phyloP scores from a whole-genome alignment of 305 asterid genomes.

The Fraxinus xanthoxyloides region DNA sequence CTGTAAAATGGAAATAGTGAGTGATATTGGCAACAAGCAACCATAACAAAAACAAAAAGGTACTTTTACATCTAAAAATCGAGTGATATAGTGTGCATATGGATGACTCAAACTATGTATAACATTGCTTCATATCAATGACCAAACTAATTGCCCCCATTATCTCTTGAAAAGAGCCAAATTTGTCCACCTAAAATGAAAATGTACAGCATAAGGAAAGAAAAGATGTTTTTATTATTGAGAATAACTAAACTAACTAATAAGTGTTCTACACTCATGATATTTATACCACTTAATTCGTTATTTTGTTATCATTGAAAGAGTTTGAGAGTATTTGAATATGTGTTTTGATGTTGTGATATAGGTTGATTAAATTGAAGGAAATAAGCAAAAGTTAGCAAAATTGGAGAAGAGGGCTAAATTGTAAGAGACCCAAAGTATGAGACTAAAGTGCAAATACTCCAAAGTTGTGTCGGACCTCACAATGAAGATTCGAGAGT shows the following conservation, averaged over 20 bases:
- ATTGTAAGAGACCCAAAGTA: too few relatives aligned
- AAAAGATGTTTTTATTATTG: background rate
- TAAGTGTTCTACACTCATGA: too few relatives aligned
- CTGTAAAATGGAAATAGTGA: constrained; percentile 45
- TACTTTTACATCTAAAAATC: background rate
- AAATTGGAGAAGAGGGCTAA: too few relatives aligned
- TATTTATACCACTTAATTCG: too few relatives aligned
- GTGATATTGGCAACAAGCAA: constrained; percentile 12
- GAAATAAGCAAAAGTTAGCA: too few relatives aligned
- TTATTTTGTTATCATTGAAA: too few relatives aligned
- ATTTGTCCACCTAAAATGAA: constrained; percentile 7
- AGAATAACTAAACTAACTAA: constrained; percentile 1
- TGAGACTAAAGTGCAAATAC: too few relatives aligned
- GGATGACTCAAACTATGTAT: constrained; percentile 7
- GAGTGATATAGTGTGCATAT: background rate
- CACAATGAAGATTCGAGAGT: too few relatives aligned
- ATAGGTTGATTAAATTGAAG: too few relatives aligned
- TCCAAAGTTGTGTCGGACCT: too few relatives aligned
- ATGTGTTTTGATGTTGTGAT: too few relatives aligned
- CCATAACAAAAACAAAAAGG: background rate
- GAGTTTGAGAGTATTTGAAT: too few relatives aligned
- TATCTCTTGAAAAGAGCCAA: constrained; percentile 5
- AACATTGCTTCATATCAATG: constrained; percentile 18
- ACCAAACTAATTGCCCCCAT: constrained; percentile 13
- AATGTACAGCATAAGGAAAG: constrained; percentile 17